A percentile compares a stretch with the other conserved stretches of the same genome.
Evolutionary conservation across 2,329 filamentous ascomycete species (phyloP).

Genomic region (Cadophora malorum): DNA sequence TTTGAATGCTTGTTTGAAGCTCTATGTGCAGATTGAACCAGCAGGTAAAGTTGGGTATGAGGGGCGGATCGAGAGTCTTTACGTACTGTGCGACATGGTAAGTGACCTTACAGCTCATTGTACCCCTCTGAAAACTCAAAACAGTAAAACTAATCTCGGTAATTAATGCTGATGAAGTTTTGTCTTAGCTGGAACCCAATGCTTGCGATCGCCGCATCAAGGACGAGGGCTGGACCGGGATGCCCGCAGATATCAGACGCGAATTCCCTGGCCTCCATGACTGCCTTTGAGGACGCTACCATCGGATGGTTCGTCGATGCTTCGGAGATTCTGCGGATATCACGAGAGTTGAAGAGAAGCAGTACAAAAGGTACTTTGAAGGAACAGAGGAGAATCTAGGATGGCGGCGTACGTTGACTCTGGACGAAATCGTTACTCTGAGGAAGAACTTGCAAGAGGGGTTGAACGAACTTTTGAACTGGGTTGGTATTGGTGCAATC

Average conservation of each 20-base stretch:
- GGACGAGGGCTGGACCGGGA: background rate
- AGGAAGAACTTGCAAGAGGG: background rate
- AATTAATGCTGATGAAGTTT: background rate
- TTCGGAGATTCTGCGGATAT: background rate
- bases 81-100: conserved; percentile 2
- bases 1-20: background rate
- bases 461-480: background rate
- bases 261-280: background rate
- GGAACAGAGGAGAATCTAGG: background rate
- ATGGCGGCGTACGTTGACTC: background rate
- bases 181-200: background rate
- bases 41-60: background rate
- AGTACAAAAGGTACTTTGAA: background rate
- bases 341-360: background rate
- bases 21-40: background rate
- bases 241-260: background rate
- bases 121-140: background rate
- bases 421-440: background rate
- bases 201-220: background rate
- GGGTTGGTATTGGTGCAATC: background rate
- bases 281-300: background rate
- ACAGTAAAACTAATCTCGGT: background rate
- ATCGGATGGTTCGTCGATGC: background rate
- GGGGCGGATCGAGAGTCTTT: background rate
- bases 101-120: background rate